Evolutionary conservation across 225 moss, liverwort and hornwort species (phyloP), one percentile per base, ranked within the genome.

Genomic region (Rhytidiadelphus loreus): DNA sequence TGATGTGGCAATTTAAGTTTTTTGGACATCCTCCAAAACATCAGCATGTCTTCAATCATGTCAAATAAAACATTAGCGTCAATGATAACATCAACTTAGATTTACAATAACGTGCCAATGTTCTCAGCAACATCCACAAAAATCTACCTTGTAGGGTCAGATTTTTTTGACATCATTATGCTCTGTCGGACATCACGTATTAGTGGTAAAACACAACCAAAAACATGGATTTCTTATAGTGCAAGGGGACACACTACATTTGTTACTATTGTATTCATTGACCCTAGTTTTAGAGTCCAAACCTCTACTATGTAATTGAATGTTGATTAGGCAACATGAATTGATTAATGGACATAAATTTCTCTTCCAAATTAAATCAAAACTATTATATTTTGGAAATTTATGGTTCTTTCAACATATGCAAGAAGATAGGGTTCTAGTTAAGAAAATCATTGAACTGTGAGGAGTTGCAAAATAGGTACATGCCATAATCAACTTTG

Each of bases 391-490:
- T 66, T 12, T 37, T 66, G 1, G 8, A 66, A 66, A 37, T 66
- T 0, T 37, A 37, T 66, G 3, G 66, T 37, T 37, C 20, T 37
- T 66, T 37, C 21, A 37, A 66, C 1, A 37, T 21, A 21, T 37
- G 3, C 12, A 37, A 66, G 66, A 37, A 37, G 3, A 37, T 6
- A 37, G 20, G 21, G 0, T 66, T 66, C 0, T 66, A 0, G 6
- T 66, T 66, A 37, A 20, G 11, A 20, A 66, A 37, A 37, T 11
- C 66, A 37, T 66, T 37, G 64, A 33, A 64, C 1, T 18, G 0
- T 2, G 0, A 0, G 0, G 19, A 64, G 66, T 3, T 11, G 0
- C 2, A 66, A 37, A 35, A 66, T 37, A 66, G 37, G 20, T 28
- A 21, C 37, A 37, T 66, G 37, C 37, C 15, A 37, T 37, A 37